Percentiles rank a stretch among this genome's conserved stretches.
These are phyloP conservation scores for Kwoniella shandongensis DNA, from an alignment of 768 basidiomycete species.

Conservation along the genomic window DNA sequence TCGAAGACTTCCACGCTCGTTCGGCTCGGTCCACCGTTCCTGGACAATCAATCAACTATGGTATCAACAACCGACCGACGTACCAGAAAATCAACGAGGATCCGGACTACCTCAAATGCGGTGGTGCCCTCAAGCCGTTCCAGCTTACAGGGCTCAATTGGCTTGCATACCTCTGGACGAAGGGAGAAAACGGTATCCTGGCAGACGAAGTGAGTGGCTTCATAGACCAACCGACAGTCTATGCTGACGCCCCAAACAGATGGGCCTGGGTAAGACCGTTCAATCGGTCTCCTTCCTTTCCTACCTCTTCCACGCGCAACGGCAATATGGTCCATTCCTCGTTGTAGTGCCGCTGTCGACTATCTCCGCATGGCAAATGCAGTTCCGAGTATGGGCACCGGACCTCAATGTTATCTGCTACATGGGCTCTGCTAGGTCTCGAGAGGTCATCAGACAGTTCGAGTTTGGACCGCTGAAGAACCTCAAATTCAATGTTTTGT, in stretches of 20 bases:
- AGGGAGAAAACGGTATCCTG: slow-evolving; percentile 92
- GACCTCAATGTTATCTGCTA: slow-evolving; percentile 96
- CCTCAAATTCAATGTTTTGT: slow-evolving; percentile 91
- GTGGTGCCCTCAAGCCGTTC: slow-evolving; percentile 92
- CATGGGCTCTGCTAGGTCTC: slow-evolving; percentile 81
- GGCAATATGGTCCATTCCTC: slow-evolving; percentile 94
- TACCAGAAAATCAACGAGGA: slow-evolving; percentile 84
- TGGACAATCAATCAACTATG: slow-evolving; percentile 73
- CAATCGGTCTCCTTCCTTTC: slow-evolving; percentile 95
- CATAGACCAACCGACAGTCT: neutral
- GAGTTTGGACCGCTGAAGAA: slow-evolving; percentile 88
- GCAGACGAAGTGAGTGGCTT: slow-evolving; percentile 73
- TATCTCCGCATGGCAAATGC: slow-evolving; percentile 95
- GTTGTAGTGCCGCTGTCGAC: slow-evolving; percentile 98
- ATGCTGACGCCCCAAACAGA: slow-evolving; percentile 54
- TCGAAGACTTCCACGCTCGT: slow-evolving; percentile 74
- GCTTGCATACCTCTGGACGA: slow-evolving; percentile 94
- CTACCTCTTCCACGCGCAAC: slow-evolving; percentile 85
- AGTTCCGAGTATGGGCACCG: slow-evolving; percentile 92
- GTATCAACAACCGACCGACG: slow-evolving; percentile 66
- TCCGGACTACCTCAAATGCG: slow-evolving; percentile 80
- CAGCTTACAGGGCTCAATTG: slow-evolving; percentile 97
- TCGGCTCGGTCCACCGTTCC: slow-evolving; percentile 79
- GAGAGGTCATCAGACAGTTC: slow-evolving; percentile 85
- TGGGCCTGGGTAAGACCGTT: slow-evolving; percentile 98